Percentiles rank a stretch among this genome's conserved stretches.
These are phyloP conservation scores for Pyrus hybrid DNA, from an alignment of 331 rosid genomes.

Conservation along the genomic window DNA sequence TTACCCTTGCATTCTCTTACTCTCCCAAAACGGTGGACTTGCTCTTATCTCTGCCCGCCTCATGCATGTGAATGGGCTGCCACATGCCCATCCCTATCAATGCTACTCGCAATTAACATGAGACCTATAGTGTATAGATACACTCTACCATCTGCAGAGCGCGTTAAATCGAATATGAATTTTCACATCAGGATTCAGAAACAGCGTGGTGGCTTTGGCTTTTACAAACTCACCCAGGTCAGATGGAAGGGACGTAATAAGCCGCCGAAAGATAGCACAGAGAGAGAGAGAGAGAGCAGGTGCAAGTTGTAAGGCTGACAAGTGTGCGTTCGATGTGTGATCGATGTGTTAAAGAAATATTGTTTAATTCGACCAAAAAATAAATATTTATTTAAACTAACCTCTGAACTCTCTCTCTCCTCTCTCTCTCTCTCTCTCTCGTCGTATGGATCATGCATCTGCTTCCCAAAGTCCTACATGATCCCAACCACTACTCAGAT, in stretches of 20 bases:
- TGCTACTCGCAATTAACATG: no score
- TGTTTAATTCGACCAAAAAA: no score
- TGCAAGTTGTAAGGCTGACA: not conserved
- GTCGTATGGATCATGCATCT: not conserved
- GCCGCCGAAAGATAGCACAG: not conserved
- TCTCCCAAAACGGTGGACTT: no score
- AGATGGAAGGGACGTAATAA: not conserved
- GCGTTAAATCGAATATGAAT: not conserved
- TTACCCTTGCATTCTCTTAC: no score
- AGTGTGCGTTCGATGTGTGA: not conserved
- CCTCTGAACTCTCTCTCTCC: no score
- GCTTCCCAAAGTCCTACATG: not conserved
- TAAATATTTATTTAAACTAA: no score
- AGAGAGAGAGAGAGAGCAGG: not conserved
- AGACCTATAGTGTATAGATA: not conserved
- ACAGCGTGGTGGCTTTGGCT: not conserved
- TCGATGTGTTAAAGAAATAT: not conserved
- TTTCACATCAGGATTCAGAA: not conserved
- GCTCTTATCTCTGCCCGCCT: no score
- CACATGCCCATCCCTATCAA: no score
- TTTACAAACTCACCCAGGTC: not conserved
- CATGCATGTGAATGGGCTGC: no score
- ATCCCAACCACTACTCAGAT: not conserved
- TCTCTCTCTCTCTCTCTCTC: not conserved
- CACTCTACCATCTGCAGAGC: not conserved